phyloP scores from a whole-genome alignment of 345 rosid species.

The Camelina sativa region DNA sequence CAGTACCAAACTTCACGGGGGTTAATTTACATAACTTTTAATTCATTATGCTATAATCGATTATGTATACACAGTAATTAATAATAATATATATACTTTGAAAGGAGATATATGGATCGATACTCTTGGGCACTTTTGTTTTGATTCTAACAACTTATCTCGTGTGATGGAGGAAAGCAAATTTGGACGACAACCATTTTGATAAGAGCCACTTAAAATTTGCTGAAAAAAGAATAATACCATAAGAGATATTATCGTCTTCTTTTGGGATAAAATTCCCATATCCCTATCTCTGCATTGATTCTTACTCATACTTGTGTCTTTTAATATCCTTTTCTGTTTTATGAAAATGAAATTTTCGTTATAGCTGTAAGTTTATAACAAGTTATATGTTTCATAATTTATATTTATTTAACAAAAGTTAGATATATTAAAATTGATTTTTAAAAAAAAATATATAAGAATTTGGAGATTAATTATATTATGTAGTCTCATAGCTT shows the following conservation, averaged over 20 bases:
- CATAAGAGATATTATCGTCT: constrained; percentile 36
- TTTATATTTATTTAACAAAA: not conserved
- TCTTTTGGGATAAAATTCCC: constrained; percentile 38
- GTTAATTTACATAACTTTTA: not conserved
- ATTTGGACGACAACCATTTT: constrained; percentile 29
- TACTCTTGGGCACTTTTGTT: constrained; percentile 13
- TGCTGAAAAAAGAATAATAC: constrained; percentile 33
- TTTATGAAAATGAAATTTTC: not conserved
- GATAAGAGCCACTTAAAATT: constrained; percentile 37
- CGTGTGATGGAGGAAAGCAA: constrained; percentile 32
- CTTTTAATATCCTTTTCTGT: not conserved
- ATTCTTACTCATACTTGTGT: constrained; percentile 28
- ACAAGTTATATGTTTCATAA: not conserved
- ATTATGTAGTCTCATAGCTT: not conserved
- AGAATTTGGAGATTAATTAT: not conserved
- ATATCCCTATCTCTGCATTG: constrained; percentile 39
- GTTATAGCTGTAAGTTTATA: not conserved
- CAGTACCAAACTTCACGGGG: constrained; percentile 7
- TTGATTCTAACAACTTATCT: constrained; percentile 29
- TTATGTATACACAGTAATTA: not conserved
- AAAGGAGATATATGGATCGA: constrained; percentile 17
- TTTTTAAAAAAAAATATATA: not conserved
- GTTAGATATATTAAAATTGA: not conserved
- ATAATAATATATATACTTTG: not conserved
- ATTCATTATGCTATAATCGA: not conserved